A percentile compares a stretch with the other conserved stretches of the same genome.
Conservation (phyloP, 371 early-diverging fungal genomes). For the Mucor circinelloides region DNA sequence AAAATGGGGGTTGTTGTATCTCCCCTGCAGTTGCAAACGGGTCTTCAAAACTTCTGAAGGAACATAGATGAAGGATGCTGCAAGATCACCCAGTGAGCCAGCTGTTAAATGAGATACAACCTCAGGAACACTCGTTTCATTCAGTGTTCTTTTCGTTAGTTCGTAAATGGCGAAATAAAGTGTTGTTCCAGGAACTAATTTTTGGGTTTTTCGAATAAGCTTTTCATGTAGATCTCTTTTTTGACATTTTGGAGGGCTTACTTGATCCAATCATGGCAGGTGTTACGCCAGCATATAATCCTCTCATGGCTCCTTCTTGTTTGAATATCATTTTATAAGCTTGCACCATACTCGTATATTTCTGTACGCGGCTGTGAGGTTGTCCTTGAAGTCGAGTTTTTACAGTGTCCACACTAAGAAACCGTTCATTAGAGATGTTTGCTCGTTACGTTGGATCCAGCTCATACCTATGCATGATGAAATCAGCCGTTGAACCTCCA, state of each 20-base stretch:
- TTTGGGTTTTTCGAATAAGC: not conserved
- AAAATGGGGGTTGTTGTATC: slow-evolving; percentile 78
- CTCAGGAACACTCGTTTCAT: slow-evolving; percentile 58
- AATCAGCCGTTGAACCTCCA: slow-evolving; percentile 74
- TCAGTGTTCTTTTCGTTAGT: slow-evolving; percentile 65
- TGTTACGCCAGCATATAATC: slow-evolving; percentile 75
- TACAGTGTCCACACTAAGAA: slow-evolving; percentile 68
- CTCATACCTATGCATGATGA: slow-evolving; percentile 71
- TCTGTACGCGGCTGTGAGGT: slow-evolving; percentile 55
- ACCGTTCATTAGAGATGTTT: not conserved
- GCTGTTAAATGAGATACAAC: slow-evolving; percentile 69
- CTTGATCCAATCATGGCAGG: slow-evolving; percentile 80
- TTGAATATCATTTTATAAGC: slow-evolving; percentile 64
- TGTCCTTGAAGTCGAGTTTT: slow-evolving; percentile 79
- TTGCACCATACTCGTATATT: slow-evolving; percentile 70
- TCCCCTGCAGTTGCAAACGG: slow-evolving; percentile 80
- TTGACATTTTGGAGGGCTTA: slow-evolving; percentile 24
- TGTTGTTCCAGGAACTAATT: slow-evolving; percentile 63
- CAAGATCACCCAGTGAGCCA: slow-evolving; percentile 74
- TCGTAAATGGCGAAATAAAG: slow-evolving; percentile 83
- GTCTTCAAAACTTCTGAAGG: slow-evolving; percentile 83
- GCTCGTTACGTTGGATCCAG: not conserved
- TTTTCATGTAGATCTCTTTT: not conserved
- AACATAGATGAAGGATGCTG: slow-evolving; percentile 74
- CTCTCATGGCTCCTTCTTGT: slow-evolving; percentile 71